These are phyloP conservation scores for Mortierella antarctica DNA, from an alignment of 192 early-diverging fungal species.

Conservation along the genomic window DNA sequence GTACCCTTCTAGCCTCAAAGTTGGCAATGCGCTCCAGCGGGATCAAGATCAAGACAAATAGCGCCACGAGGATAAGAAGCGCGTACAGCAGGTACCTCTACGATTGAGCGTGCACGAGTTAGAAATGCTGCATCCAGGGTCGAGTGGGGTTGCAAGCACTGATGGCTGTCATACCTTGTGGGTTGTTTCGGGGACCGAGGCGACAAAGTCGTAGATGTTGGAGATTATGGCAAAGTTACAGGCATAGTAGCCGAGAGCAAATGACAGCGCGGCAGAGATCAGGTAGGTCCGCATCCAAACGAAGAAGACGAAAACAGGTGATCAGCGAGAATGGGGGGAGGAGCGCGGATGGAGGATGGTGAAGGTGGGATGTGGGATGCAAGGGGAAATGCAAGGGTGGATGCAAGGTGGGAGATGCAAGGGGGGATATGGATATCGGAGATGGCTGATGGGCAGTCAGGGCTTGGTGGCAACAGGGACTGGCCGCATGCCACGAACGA, in stretches of 20 bases:
- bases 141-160: not conserved
- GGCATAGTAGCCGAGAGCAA: slow-evolving; percentile 52
- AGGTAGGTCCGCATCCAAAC: slow-evolving; percentile 51
- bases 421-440: no score
- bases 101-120: not conserved
- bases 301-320: no score
- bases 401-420: no score
- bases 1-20: slow-evolving; percentile 59
- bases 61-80: slow-evolving; percentile 45
- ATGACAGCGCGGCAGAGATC: slow-evolving; percentile 44
- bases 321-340: no score
- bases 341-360: no score
- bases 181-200: slow-evolving; percentile 47
- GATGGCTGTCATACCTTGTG: slow-evolving; percentile 31
- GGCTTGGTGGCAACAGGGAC: no score
- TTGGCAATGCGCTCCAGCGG: slow-evolving; percentile 59
- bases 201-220: slow-evolving; percentile 42
- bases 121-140: not conserved
- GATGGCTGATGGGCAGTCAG: no score
- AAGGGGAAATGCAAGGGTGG: no score
- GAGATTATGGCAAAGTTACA: slow-evolving; percentile 53
- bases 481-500: no score
- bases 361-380: no score
- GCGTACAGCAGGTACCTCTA: slow-evolving; percentile 58
- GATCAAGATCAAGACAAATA: slow-evolving; percentile 57